phyloP scores from a whole-genome alignment of 225 moss, liverwort and hornwort species.

The Rhytidiadelphus loreus region DNA sequence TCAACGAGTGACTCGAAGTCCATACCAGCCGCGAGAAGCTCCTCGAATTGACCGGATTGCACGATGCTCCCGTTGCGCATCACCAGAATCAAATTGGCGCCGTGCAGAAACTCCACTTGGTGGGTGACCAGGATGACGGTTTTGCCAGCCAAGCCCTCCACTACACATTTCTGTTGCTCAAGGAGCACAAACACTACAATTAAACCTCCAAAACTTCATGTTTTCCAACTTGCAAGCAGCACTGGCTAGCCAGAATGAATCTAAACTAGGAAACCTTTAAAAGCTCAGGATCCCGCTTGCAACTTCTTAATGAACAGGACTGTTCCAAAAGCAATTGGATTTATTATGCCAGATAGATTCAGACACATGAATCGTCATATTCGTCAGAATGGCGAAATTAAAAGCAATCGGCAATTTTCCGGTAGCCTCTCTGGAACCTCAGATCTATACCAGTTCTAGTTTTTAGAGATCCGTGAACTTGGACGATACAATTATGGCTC shows the following conservation, averaged over 20 bases:
- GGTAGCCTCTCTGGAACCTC: not conserved
- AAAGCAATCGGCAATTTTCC: not conserved
- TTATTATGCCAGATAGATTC: not conserved
- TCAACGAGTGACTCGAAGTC: slow-evolving; percentile 75
- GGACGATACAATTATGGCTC: too few species aligned
- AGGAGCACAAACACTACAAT: not conserved
- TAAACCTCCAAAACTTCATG: not conserved
- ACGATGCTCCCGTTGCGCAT: slow-evolving; percentile 80
- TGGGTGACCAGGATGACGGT: slow-evolving; percentile 90
- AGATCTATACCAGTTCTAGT: not conserved
- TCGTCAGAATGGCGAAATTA: not conserved
- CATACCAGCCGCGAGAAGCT: slow-evolving; percentile 56
- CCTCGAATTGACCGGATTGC: slow-evolving; percentile 72
- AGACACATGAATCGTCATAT: not conserved
- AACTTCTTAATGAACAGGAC: not conserved
- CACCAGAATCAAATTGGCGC: slow-evolving; percentile 76
- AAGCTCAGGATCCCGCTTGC: not conserved
- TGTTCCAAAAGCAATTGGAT: not conserved
- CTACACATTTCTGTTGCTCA: slow-evolving; percentile 60
- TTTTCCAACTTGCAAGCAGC: not conserved
- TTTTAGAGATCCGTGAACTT: not conserved
- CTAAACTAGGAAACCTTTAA: not conserved
- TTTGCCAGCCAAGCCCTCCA: slow-evolving; percentile 60
- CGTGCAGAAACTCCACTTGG: slow-evolving; percentile 86
- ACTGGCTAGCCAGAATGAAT: not conserved